Conservation (phyloP, 176 grass and related monocot species). For the Typha latifolia region DNA sequence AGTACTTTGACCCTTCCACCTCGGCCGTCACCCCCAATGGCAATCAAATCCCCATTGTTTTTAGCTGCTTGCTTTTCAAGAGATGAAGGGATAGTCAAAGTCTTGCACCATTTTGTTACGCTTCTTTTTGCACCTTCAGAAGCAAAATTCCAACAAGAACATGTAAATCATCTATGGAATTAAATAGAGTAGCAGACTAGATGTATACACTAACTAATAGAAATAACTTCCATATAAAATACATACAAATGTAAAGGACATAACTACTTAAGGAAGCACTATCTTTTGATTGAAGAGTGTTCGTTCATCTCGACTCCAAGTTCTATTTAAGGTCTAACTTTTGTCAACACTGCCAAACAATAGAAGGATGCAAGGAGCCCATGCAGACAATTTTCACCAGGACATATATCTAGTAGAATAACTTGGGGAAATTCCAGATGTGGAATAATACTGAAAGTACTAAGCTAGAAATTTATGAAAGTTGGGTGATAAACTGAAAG, state of each 20-base stretch:
- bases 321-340: no score
- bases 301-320: no score
- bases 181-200: slow-evolving; percentile 13
- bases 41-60: slow-evolving; percentile 56
- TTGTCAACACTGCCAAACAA: no score
- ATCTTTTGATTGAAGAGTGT: no score
- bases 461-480: not conserved
- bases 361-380: no score
- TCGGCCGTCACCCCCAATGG: slow-evolving; percentile 67
- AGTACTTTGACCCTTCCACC: slow-evolving; percentile 85
- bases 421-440: no score
- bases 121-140: slow-evolving; percentile 33
- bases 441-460: not conserved
- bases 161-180: slow-evolving; percentile 34
- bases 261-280: no score
- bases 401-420: no score
- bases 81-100: slow-evolving; percentile 6
- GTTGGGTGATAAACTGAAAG: not conserved
- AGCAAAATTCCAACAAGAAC: slow-evolving; percentile 3
- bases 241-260: no score
- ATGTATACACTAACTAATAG: not conserved
- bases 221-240: not conserved
- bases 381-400: no score
- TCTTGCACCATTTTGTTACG: slow-evolving; percentile 64
- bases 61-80: slow-evolving; percentile 13